Base-by-base conservation (phyloP, 2,329 filamentous ascomycete genomes). In the Phaeosphaeria sp. region DNA sequence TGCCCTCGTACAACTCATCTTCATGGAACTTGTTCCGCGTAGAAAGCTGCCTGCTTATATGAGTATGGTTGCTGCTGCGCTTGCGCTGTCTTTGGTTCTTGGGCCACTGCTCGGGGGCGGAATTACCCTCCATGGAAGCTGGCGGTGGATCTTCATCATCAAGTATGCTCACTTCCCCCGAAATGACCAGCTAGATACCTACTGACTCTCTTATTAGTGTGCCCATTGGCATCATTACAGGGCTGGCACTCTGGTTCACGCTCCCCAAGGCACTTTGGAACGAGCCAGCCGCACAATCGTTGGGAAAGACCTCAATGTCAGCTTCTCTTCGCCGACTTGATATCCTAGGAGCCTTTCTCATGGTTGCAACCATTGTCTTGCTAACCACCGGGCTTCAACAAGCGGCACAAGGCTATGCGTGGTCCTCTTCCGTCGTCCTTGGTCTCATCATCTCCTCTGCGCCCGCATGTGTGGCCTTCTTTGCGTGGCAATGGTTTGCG, bases 1-100 rank as follows among this genome's bases (percentile, higher is more conserved):
- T 30, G 65, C 73, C 2, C 57, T 77, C 8, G 64, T 63, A 15
- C 67, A 69, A 21, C 47, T 75, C 20, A 62, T 73, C 20, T 65
- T 73, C 18, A 70, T 73, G 42, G 74, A 77, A 18, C 66, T 75
- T 21, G 60, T 72, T 0, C 57, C 60, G 2, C 57, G 52, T 1
- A 49, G 40, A 11, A 59, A 61, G n/a, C 55, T 47, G 2, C 48
- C 57, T 8, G 13, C 22, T n/a, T 61, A 57, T 33, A 55, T 54
- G 7, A 49, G 46, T 3, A 30, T 59, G 30, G 49, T 63, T 9
- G 58, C 57, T 1, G 51, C 21, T 18, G 57, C 57, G 1, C 22
- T 65, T 5, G 45, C 65, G 3, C 21, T 56, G 7, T 57, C 59
- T 7, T 39, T 61, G 13, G 50, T 62, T 2, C 45, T 45, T 11